Evolutionary conservation across 805 yeast genomes (phyloP).

Genomic region (Hanseniaspora lachancei): DNA sequence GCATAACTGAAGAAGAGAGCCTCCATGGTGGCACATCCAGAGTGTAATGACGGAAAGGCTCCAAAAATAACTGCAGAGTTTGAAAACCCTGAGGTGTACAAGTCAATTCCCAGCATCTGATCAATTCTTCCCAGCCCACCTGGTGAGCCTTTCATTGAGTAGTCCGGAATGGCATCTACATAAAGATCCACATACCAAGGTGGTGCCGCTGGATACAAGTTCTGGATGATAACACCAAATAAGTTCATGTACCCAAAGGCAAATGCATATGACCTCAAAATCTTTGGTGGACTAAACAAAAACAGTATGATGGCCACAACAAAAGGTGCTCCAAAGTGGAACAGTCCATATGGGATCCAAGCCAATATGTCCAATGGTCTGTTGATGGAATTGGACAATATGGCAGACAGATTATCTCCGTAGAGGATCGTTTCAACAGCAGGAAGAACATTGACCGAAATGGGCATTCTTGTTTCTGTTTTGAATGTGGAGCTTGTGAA

Average conservation of each 20-base stretch:
- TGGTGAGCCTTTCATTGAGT: conserved; percentile 83
- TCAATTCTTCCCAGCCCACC: conserved; percentile 92
- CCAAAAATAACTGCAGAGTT: conserved; percentile 92
- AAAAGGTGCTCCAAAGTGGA: conserved; percentile 85
- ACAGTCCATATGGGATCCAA: conserved; percentile 88
- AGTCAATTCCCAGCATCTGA: conserved; percentile 56
- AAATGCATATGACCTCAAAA: conserved; percentile 71
- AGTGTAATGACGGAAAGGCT: conserved; percentile 76
- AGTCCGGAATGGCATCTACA: conserved; percentile 82
- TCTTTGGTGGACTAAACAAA: conserved; percentile 82
- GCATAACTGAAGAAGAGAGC: conserved; percentile 72
- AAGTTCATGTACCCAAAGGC: conserved; percentile 93
- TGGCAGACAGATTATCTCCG: conserved; percentile 78
- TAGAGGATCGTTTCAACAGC: conserved; percentile 83
- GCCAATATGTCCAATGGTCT: conserved; percentile 67
- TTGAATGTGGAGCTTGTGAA: conserved; percentile 68
- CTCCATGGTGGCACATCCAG: conserved; percentile 90
- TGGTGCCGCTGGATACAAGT: conserved; percentile 84
- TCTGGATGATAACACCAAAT: conserved; percentile 70
- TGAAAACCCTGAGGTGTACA: conserved; percentile 70
- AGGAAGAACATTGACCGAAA: conserved; percentile 75
- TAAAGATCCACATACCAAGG: conserved; percentile 88
- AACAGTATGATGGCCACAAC: conserved; percentile 67
- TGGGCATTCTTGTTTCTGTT: conserved; percentile 67
- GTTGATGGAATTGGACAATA: conserved; percentile 60